phyloP scores from a whole-genome alignment of 176 grass and related monocot species.

The Musa acuminata region DNA sequence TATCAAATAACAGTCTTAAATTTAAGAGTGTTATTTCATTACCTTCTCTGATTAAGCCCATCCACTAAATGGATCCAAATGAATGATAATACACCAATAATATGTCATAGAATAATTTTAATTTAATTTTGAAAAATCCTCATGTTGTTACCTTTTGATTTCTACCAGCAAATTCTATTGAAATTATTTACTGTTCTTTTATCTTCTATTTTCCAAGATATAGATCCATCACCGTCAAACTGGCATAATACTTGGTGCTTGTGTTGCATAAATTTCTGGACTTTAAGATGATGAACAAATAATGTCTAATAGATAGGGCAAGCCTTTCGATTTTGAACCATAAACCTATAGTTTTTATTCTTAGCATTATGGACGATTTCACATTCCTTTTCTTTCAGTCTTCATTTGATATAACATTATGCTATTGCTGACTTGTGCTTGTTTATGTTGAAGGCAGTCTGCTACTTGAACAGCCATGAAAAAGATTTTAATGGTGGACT shows the following conservation, averaged over 20 bases:
- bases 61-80: too few species aligned
- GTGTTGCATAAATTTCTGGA: neutral
- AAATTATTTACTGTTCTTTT: neutral
- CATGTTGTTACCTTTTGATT: neutral
- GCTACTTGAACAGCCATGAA: constrained; percentile 77
- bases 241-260: neutral
- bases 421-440: constrained; percentile 6
- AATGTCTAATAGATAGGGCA: neutral
- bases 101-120: neutral
- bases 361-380: neutral
- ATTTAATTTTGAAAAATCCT: neutral
- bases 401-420: neutral
- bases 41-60: too few species aligned
- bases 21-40: too few species aligned
- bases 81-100: too few species aligned
- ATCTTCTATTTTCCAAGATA: neutral
- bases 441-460: constrained; percentile 52
- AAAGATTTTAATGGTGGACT: constrained; percentile 77
- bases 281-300: neutral
- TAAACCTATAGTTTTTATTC: neutral
- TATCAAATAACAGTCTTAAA: too few species aligned
- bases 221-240: neutral
- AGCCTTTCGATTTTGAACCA: neutral
- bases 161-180: neutral
- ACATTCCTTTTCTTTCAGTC: neutral